A percentile compares a stretch with the other conserved stretches of the same genome.
phyloP scores from a whole-genome alignment of 371 early-diverging fungal species.

The Mortierella sp. region DNA sequence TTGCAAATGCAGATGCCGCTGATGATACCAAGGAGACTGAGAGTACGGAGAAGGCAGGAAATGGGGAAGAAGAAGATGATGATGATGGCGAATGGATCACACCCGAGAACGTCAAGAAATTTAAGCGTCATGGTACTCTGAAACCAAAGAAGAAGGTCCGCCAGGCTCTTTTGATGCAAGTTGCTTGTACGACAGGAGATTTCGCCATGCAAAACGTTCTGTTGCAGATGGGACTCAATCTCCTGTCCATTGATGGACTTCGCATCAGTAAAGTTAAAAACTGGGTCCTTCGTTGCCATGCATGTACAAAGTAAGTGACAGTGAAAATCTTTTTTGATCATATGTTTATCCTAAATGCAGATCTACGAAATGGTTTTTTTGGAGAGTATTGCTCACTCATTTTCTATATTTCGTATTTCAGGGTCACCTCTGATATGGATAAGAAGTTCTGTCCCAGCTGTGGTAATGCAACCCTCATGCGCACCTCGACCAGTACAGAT shows the following conservation, averaged over 20 bases:
- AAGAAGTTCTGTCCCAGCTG: slow-evolving; percentile 95
- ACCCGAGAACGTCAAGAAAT: slow-evolving; percentile 84
- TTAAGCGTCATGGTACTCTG: slow-evolving; percentile 69
- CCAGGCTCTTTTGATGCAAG: slow-evolving; percentile 63
- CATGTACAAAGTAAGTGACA: slow-evolving; percentile 84
- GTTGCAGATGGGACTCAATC: slow-evolving; percentile 90
- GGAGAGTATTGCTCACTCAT: not conserved
- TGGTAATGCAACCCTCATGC: slow-evolving; percentile 89
- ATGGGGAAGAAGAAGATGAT: slow-evolving; percentile 62
- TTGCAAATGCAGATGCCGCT: not conserved
- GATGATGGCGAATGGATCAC: slow-evolving; percentile 96
- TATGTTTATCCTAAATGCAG: not conserved
- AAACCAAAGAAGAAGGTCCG: slow-evolving; percentile 59
- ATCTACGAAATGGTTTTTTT: too few relatives aligned
- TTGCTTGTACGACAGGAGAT: slow-evolving; percentile 94
- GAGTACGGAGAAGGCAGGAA: slow-evolving; percentile 32
- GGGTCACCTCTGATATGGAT: slow-evolving; percentile 87
- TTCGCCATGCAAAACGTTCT: slow-evolving; percentile 98
- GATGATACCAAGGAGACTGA: slow-evolving; percentile 14
- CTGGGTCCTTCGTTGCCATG: slow-evolving; percentile 95
- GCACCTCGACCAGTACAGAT: slow-evolving; percentile 87
- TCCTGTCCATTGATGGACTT: slow-evolving; percentile 89
- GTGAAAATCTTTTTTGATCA: not conserved
- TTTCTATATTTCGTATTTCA: slow-evolving; percentile 18
- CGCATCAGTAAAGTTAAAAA: slow-evolving; percentile 83